These are phyloP conservation scores for Lentinula edodes DNA, from an alignment of 768 basidiomycete species.

Conservation along the genomic window DNA sequence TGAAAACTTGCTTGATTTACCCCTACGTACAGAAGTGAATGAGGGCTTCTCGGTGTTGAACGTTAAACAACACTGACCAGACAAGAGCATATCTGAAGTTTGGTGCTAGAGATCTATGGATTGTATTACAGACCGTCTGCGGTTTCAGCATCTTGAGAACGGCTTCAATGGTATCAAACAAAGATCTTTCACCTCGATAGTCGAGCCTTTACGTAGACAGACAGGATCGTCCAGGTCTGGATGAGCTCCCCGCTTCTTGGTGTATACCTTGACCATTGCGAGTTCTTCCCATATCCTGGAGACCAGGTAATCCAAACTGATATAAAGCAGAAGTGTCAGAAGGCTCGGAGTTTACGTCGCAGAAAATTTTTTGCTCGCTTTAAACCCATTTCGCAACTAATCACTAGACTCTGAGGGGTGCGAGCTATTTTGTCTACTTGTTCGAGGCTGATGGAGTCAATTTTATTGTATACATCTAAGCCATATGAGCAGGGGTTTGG, in stretches of 20 bases:
- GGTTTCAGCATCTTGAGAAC: not conserved
- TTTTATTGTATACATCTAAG: constrained; percentile 92
- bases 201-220: constrained; percentile 85
- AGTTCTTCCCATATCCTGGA: constrained; percentile 78
- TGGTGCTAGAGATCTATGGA: constrained; percentile 82
- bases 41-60: not conserved
- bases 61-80: constrained; percentile 49
- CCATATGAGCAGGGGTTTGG: constrained; percentile 6
- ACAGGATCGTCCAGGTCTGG: constrained; percentile 92
- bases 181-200: constrained; percentile 63
- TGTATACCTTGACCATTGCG: constrained; percentile 87
- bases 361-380: constrained; percentile 47
- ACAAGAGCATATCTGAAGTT: constrained; percentile 95
- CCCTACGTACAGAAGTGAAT: constrained; percentile 35
- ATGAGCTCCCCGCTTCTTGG: constrained; percentile 93
- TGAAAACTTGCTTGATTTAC: constrained; percentile 89
- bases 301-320: constrained; percentile 66
- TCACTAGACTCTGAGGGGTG: constrained; percentile 83
- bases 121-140: constrained; percentile 85
- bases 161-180: not conserved
- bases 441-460: constrained; percentile 83
- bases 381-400: constrained; percentile 91
- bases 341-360: not conserved
- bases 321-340: constrained; percentile 6
- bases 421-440: constrained; percentile 79